phyloP scores from a whole-genome alignment of 805 yeast species.

The Metschnikowia bowlesiae region DNA sequence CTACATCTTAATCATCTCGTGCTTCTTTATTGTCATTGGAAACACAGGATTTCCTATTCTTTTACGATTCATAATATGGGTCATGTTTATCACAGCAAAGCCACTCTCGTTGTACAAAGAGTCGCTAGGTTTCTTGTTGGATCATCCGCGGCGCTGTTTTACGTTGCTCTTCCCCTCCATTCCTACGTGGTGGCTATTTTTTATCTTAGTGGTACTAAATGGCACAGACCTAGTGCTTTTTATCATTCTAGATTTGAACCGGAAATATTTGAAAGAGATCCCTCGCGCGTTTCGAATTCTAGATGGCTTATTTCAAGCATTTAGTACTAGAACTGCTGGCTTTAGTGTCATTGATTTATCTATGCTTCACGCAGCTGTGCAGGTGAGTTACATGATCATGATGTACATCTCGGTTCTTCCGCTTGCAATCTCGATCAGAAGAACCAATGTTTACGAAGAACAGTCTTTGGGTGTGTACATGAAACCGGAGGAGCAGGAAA shows the following conservation, averaged over 20 bases:
- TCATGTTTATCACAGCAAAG: conserved; percentile 60
- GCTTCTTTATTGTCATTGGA: conserved; percentile 80
- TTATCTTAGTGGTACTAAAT: conserved; percentile 69
- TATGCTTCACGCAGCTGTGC: conserved; percentile 80
- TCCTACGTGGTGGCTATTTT: conserved; percentile 93
- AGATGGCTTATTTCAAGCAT: conserved; percentile 85
- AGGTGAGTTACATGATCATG: conserved; percentile 91
- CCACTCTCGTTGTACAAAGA: conserved; percentile 64
- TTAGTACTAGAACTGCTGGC: conserved; percentile 93
- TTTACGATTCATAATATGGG: conserved; percentile 79
- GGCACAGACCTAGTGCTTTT: conserved; percentile 76
- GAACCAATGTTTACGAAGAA: conserved; percentile 97
- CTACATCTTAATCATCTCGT: conserved; percentile 58
- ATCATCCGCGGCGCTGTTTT: conserved; percentile 96
- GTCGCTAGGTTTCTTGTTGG: conserved; percentile 78
- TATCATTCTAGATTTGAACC: conserved; percentile 65
- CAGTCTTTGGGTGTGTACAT: conserved; percentile 89
- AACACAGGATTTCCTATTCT: conserved; percentile 92
- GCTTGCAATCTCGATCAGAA: conserved; percentile 89
- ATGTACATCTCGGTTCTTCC: conserved; percentile 98
- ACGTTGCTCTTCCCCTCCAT: conserved; percentile 86
- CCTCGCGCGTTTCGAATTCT: conserved; percentile 67
- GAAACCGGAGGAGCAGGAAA: conserved; percentile 28
- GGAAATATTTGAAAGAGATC: conserved; percentile 44
- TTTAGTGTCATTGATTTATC: conserved; percentile 69